Evolutionary conservation across 2,329 filamentous ascomycete species (phyloP), one percentile per base, ranked within the genome.

Genomic region (Phialophora expanda): DNA sequence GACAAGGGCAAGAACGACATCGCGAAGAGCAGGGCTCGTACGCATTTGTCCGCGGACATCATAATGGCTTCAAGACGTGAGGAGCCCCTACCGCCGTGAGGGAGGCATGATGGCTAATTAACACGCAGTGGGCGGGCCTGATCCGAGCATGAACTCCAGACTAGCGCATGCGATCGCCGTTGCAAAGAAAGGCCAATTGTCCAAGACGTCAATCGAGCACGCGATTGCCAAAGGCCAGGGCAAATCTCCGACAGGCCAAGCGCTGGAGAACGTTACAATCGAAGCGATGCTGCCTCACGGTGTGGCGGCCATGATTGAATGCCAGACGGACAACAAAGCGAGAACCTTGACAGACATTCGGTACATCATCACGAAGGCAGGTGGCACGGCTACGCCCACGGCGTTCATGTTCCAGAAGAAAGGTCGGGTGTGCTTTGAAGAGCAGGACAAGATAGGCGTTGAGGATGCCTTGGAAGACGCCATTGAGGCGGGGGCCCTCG

Each of bases 201-300:
- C 93, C 1, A 97, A 97, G 79, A 82, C 87, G 22, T 84, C 87
- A 1, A 96, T 98, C 72, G 93, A 98, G 77, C 84, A 84, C 14
- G 93, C 95, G 61, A 89, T 99, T 70, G 91, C 92, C 14, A 89
- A 93, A 55, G 95, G 95, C 1, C 93, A 97, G 76, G 94, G 95
- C 50, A 86, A 89, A 69, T 93, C 93, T 26, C 79, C 87, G 1
- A 86, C 85, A 4, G 95, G 95, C 61, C 85, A 86, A 17, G 84
- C 87, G 14, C 86, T 98, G n/a, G 93, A 81, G 74, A 67, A 81
- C 75, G 68, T 83, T 76, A 55, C 78, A 73, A 50, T 78, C 75
- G 70, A 84, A 77, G 34, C 75, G 67, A 3, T 86, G 77, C 53
- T 84, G 78, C 64, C 84, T 77, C 57, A 76, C 68, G 82, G 84